These are phyloP conservation scores for Lachnum nothofagi DNA, from an alignment of 2,329 filamentous ascomycete species.

Conservation along the genomic window DNA sequence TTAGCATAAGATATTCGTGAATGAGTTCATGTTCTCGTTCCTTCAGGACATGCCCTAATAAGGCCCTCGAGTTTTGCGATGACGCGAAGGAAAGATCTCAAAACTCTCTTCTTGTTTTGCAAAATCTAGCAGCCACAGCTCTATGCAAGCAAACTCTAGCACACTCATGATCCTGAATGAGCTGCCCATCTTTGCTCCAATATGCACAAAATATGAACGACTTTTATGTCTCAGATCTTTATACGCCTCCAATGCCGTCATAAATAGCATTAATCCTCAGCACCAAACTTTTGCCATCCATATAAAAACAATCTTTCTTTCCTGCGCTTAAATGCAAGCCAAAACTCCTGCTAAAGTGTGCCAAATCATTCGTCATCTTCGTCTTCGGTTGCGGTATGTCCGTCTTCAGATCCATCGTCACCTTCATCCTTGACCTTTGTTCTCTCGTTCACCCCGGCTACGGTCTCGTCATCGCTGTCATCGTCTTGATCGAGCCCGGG, in stretches of 20 bases:
- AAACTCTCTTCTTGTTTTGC: no score
- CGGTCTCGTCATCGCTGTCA: conserved; percentile 49
- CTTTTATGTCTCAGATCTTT: conserved; percentile 1
- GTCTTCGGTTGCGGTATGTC: conserved; percentile 25
- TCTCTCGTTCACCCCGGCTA: conserved; percentile 35
- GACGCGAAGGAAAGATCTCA: no score
- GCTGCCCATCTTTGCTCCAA: background rate
- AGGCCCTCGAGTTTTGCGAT: no score
- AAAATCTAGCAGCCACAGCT: no score
- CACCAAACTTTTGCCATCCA: conserved; percentile 7
- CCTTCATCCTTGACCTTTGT: conserved; percentile 27
- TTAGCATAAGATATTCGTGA: no score
- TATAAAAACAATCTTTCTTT: background rate
- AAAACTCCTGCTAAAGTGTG: conserved; percentile 4
- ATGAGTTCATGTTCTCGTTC: no score
- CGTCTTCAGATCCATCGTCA: conserved; percentile 21
- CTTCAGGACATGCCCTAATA: no score
- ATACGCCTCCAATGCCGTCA: conserved; percentile 15
- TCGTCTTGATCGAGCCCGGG: conserved; percentile 60
- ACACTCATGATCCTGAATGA: no score
- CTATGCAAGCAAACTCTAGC: no score
- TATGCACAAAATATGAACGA: background rate
- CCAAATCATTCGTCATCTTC: conserved; percentile 23
- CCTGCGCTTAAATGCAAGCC: background rate
- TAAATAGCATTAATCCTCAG: conserved; percentile 13